Evolutionary conservation across 371 early-diverging fungal genomes (phyloP), one percentile per base, ranked within the genome.

Genomic region (Mucor lusitanicus): DNA sequence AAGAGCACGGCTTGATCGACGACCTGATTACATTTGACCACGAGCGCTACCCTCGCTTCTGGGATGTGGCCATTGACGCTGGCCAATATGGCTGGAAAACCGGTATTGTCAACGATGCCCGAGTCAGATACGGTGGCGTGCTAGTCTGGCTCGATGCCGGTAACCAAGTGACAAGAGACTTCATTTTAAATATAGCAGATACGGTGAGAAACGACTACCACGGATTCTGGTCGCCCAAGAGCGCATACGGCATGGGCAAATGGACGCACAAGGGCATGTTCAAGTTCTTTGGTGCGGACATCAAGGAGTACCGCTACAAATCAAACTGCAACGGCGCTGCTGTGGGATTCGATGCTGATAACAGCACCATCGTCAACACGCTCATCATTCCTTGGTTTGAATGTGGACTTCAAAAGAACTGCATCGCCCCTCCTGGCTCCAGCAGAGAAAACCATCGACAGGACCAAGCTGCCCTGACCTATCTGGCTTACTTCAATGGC

Each of bases 11-110:
- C 0, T 53, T 81, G 0, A 77, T 88, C 7, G 84, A 85, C 35
- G 82, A 87, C 25, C 69, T 86, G 19, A 67, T 72, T n/a, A 68
- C 64, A 3, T 87, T 89, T 63, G 81, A 89, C 40, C 87, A 83
- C 55, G 67, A 76, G 2, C 64, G 74, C 9, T 88, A 89, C 59
- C 90, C 90, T 3, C 67, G 71, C 25, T 89, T 89, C 46, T 89
- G 90, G 90, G 80, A 89, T 66, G 84, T 89, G 27, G 79, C 75
- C 8, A 72, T 83, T 40, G 78, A 78, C 19, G 80, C 85, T 12
- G 90, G 90, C 44, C 87, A 89, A 67, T 89, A 89, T 46, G 90
- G 81, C 8, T 89, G 90, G 90, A 89, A 89, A 63, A 81, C 87
- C 1, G 90, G 90, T 9, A 87, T 88, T 42, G 75, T 89, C 33